These are phyloP conservation scores for Umbelopsis sp. DNA, from an alignment of 192 early-diverging fungal species.

Conservation along the genomic window DNA sequence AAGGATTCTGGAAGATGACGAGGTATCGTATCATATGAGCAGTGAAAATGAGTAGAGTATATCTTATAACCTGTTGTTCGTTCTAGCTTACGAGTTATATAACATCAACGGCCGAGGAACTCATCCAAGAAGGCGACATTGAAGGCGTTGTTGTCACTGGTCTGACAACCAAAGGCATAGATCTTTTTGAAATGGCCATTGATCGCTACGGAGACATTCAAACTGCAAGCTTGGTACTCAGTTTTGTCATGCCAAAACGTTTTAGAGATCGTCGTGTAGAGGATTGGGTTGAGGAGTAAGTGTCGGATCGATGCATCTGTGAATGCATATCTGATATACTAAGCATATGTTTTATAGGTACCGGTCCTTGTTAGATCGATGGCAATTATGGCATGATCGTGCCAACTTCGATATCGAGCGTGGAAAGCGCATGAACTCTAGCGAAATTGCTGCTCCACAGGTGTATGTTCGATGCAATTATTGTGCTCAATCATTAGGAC, in stretches of 20 bases:
- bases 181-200: constrained; percentile 78
- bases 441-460: constrained; percentile 69
- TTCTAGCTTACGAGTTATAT: constrained; percentile 62
- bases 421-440: constrained; percentile 59
- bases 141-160: constrained; percentile 88
- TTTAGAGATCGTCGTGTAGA: constrained; percentile 62
- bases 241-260: constrained; percentile 60
- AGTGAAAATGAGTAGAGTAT: background rate
- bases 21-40: constrained; percentile 43
- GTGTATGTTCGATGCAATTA: constrained; percentile 87
- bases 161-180: constrained; percentile 62
- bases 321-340: background rate
- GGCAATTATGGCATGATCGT: constrained; percentile 84
- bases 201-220: constrained; percentile 91
- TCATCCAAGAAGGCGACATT: constrained; percentile 70
- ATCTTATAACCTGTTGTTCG: background rate
- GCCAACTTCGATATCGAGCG: constrained; percentile 91
- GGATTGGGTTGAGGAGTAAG: constrained; percentile 75
- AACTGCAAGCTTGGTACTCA: constrained; percentile 74
- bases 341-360: constrained; percentile 54
- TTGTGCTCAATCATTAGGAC: constrained; percentile 72
- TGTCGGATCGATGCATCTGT: background rate
- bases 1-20: constrained; percentile 78
- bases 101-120: constrained; percentile 48
- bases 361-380: constrained; percentile 81